phyloP scores from a whole-genome alignment of 73 alveolate genomes.

The Symbiodinium natans region DNA sequence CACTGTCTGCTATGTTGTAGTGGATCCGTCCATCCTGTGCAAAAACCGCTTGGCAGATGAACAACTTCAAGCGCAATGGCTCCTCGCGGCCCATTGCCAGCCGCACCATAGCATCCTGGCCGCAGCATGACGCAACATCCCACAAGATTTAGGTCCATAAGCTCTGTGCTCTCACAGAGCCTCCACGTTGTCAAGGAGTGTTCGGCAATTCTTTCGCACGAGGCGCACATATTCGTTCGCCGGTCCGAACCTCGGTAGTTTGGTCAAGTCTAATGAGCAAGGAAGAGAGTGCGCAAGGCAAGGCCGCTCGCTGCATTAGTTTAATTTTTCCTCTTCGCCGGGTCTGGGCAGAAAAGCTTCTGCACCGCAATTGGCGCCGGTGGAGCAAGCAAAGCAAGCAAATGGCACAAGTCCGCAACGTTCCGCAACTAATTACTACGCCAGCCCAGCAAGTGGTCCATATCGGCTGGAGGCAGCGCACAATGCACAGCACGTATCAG shows the following conservation, averaged over 20 bases:
- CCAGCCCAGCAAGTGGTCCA: no score
- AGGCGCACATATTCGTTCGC: conserved; percentile 42
- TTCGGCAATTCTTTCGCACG: conserved; percentile 11
- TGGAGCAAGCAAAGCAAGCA: no score
- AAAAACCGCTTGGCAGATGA: neutral
- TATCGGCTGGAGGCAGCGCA: no score
- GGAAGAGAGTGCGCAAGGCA: no score
- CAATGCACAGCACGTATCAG: no score
- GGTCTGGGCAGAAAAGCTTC: no score
- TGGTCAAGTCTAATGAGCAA: no score
- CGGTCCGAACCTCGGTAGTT: conserved; percentile 65
- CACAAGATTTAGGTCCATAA: neutral
- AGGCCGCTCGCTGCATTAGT: neutral
- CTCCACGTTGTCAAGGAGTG: conserved; percentile 43
- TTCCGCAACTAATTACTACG: no score
- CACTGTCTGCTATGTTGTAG: conserved; percentile 52
- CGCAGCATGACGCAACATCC: neutral
- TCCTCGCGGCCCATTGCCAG: conserved; percentile 85
- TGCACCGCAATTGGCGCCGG: no score
- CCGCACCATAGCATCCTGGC: conserved; percentile 80
- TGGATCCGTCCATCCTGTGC: conserved; percentile 48
- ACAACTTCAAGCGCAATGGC: neutral
- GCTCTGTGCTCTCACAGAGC: neutral
- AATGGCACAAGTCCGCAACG: no score
- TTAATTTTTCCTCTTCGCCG: no score